These are phyloP conservation scores for Trametes elegans DNA, from an alignment of 768 basidiomycete species.

Conservation along the genomic window DNA sequence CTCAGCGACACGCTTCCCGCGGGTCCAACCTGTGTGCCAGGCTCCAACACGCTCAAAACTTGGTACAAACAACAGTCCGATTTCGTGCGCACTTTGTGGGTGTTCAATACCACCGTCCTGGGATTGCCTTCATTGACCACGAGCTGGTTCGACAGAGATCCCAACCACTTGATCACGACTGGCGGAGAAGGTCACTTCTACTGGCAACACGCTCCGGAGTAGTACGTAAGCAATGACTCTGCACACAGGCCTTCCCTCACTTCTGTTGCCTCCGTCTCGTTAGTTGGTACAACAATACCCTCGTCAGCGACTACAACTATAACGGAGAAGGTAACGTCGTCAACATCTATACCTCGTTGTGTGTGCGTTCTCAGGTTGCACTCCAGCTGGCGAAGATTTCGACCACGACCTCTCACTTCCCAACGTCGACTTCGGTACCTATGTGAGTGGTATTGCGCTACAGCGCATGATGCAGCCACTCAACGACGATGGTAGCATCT, in stretches of 20 bases:
- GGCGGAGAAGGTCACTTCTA: constrained; percentile 59
- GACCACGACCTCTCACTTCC: constrained; percentile 44
- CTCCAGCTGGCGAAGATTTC: constrained; percentile 53
- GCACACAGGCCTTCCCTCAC: background rate
- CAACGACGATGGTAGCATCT: constrained; percentile 14
- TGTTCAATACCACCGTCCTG: background rate
- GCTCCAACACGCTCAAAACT: constrained; percentile 42
- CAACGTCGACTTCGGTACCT: constrained; percentile 56
- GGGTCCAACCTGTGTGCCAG: constrained; percentile 47
- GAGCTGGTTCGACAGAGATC: constrained; percentile 37
- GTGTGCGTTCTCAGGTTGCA: background rate
- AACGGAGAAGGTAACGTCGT: constrained; percentile 46
- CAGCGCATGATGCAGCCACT: background rate
- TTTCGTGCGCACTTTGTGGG: constrained; percentile 50
- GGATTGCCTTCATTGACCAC: background rate
- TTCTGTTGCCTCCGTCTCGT: background rate
- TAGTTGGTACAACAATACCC: constrained; percentile 42
- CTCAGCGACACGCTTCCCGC: constrained; percentile 46
- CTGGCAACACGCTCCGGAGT: constrained; percentile 41
- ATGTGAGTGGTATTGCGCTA: constrained; percentile 36
- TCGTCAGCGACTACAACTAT: constrained; percentile 53
- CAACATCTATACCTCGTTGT: background rate
- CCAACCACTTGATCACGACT: constrained; percentile 52
- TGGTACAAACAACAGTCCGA: constrained; percentile 54
- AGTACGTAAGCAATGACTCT: constrained; percentile 17